A percentile compares a stretch with the other conserved stretches of the same genome.
Conservation (phyloP, 2,329 filamentous ascomycete genomes). For the Didymella arachidicola region DNA sequence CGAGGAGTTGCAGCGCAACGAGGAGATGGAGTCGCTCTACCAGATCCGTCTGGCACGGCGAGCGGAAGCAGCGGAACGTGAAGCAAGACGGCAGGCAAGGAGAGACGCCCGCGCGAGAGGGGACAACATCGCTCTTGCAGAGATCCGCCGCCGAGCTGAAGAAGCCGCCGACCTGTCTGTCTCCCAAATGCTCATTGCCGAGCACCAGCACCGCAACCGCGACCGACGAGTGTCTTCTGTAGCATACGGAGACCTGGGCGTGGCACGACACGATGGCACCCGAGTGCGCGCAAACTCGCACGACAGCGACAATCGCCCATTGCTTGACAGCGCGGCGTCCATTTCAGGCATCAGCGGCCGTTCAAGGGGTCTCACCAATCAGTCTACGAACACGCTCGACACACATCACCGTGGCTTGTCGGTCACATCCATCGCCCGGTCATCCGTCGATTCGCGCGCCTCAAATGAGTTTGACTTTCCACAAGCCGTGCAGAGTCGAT, state of each 20-base stretch:
- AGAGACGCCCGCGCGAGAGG: conserved; percentile 75
- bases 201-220: conserved; percentile 68
- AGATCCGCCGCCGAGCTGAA: conserved; percentile 60
- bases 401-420: conserved; percentile 55
- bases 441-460: conserved; percentile 44
- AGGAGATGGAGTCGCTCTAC: conserved; percentile 92
- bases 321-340: conserved; percentile 75
- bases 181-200: conserved; percentile 59
- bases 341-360: conserved; percentile 55
- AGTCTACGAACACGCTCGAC: conserved; percentile 30
- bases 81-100: conserved; percentile 73
- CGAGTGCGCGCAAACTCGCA: conserved; percentile 75
- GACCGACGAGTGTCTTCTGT: conserved; percentile 76
- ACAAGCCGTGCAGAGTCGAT: conserved; percentile 33
- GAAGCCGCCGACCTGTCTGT: conserved; percentile 52
- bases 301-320: conserved; percentile 74
- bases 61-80: conserved; percentile 76
- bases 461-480: conserved; percentile 50
- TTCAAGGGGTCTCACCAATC: conserved; percentile 36
- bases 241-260: conserved; percentile 77
- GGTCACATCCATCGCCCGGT: conserved; percentile 50
- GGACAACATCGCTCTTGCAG: conserved; percentile 73
- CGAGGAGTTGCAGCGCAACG: conserved; percentile 78
- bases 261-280: conserved; percentile 79
- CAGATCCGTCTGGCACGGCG: conserved; percentile 84